phyloP scores from a whole-genome alignment of 1,139 yeast species.

The Candida albicans region DNA sequence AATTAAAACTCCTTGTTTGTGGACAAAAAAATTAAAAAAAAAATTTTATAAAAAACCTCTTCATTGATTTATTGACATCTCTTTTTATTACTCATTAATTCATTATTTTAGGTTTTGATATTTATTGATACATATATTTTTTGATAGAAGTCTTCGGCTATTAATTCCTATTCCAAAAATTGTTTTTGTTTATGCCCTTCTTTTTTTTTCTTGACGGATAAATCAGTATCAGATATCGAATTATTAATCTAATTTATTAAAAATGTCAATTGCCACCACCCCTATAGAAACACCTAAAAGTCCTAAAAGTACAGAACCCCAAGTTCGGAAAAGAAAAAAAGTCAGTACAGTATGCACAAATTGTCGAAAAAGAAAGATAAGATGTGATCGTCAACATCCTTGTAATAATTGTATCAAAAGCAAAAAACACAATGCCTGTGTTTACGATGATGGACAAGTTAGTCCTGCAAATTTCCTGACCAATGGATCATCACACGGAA shows the following conservation, averaged over 20 bases:
- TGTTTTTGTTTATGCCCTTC: neutral
- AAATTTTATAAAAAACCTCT: no score
- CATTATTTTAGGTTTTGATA: no score
- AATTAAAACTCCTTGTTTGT: no score
- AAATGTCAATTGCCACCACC: neutral
- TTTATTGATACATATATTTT: no score
- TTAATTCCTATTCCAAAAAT: no score
- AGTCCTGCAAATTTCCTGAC: neutral
- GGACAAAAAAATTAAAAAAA: no score
- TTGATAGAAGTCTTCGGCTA: no score
- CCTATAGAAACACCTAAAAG: neutral
- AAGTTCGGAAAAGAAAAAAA: slow-evolving; percentile 27
- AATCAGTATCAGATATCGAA: neutral
- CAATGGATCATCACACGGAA: neutral
- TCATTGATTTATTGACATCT: no score
- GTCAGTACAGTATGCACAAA: slow-evolving; percentile 36
- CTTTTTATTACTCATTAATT: no score
- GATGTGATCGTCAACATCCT: slow-evolving; percentile 38
- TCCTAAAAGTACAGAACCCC: slow-evolving; percentile 1
- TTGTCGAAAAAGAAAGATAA: slow-evolving; percentile 37
- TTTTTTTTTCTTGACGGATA: neutral
- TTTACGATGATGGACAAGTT: slow-evolving; percentile 21
- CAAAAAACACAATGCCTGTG: slow-evolving; percentile 23
- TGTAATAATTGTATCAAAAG: slow-evolving; percentile 37
- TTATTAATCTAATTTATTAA: neutral